phyloP scores from a whole-genome alignment of 495 filamentous ascomycete genomes.

The Neurospora sp. region DNA sequence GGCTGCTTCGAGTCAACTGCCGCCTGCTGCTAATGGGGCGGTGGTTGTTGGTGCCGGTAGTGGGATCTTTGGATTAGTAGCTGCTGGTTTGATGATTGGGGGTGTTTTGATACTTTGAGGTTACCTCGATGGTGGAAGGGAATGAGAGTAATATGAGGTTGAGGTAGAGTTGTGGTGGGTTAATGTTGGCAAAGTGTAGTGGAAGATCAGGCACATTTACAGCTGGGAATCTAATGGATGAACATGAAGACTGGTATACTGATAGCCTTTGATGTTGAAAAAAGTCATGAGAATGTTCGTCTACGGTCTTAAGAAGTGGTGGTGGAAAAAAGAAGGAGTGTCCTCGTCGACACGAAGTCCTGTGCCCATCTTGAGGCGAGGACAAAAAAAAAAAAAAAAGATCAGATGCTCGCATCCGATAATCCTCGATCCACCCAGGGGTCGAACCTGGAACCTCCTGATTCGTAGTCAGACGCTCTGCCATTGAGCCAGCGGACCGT shows the following conservation, averaged over 20 bases:
- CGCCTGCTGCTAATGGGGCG: neutral
- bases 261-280: neutral
- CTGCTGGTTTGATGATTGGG: neutral
- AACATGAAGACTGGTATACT: neutral
- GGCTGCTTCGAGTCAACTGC: neutral
- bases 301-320: rapidly evolving
- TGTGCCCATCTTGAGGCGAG: rapidly evolving
- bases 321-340: neutral
- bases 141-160: neutral
- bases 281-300: neutral
- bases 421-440: neutral
- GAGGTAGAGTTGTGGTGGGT: neutral
- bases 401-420: neutral
- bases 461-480: neutral
- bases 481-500: neutral
- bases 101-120: neutral
- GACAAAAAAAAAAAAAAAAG: too few relatives aligned
- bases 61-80: neutral
- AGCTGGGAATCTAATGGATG: neutral
- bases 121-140: neutral
- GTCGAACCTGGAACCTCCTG: neutral
- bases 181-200: neutral
- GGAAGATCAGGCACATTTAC: neutral
- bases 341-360: neutral
- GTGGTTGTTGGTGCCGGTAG: neutral